Evolutionary conservation across 305 asterid species (phyloP).

Genomic region (Fraxinus xanthoxyloides): DNA sequence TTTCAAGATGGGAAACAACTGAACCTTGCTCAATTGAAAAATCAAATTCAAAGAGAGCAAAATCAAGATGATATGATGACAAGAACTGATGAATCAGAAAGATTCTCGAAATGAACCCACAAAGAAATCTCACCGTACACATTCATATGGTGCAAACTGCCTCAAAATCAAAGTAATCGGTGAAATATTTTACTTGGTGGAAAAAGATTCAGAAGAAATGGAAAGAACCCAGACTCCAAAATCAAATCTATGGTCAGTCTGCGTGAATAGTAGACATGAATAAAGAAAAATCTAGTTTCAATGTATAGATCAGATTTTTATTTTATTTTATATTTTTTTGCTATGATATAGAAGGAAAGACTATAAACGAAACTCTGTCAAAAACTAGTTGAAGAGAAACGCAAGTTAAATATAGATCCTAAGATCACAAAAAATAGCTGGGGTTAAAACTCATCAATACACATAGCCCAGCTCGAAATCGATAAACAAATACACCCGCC

Average conservation of each 20-base stretch:
- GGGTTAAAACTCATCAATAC: constrained; percentile 16
- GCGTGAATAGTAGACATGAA: constrained; percentile 42
- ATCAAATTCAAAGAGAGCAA: constrained; percentile 37
- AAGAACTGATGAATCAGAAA: constrained; percentile 24
- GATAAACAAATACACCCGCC: not conserved
- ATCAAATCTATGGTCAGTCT: constrained; percentile 33
- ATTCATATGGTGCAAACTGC: constrained; percentile 19
- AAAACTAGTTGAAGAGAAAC: constrained; percentile 13
- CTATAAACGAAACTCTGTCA: constrained; percentile 24
- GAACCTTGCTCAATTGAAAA: constrained; percentile 29
- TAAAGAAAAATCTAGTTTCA: constrained; percentile 24
- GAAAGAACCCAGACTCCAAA: constrained; percentile 32
- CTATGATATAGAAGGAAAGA: constrained; percentile 22
- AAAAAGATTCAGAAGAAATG: constrained; percentile 17
- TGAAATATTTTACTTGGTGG: constrained; percentile 11
- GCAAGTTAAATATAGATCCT: constrained; percentile 31
- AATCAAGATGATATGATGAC: constrained; percentile 21
- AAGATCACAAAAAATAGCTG: constrained; percentile 40
- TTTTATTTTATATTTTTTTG: not conserved
- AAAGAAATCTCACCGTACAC: constrained; percentile 1
- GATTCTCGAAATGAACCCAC: constrained; percentile 24
- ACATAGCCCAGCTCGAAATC: constrained; percentile 17
- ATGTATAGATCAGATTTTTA: constrained; percentile 36
- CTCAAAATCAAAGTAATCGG: constrained; percentile 26
- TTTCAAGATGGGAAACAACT: constrained; percentile 45